Conservation (phyloP, 768 basidiomycete genomes). For the Leccinum aurantiacum region DNA sequence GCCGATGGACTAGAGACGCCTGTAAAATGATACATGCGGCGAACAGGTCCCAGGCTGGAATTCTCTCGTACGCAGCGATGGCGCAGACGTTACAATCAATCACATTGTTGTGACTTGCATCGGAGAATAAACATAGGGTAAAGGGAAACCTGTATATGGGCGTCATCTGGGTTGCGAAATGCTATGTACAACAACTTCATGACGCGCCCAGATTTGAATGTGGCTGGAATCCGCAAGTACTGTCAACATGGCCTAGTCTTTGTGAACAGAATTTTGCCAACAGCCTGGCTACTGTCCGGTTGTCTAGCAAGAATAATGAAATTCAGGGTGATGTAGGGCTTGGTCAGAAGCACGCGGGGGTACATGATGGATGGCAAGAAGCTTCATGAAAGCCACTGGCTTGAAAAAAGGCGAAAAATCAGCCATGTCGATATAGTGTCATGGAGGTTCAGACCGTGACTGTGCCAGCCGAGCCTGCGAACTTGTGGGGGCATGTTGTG, state of each 20-base stretch:
- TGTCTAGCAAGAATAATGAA: too few relatives aligned
- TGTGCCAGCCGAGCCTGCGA: slow-evolving; percentile 31
- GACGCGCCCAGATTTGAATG: neutral
- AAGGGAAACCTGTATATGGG: neutral
- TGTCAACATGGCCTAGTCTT: too few relatives aligned
- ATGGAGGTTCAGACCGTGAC: slow-evolving; percentile 40
- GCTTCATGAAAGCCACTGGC: too few relatives aligned
- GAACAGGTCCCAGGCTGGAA: neutral
- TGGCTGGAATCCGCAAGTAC: too few relatives aligned
- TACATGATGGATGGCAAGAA: neutral
- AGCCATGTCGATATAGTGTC: too few relatives aligned
- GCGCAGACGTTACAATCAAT: neutral
- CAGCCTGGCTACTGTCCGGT: too few relatives aligned
- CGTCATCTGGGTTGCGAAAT: too few relatives aligned
- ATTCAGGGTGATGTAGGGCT: too few relatives aligned
- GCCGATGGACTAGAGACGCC: neutral
- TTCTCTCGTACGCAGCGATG: neutral
- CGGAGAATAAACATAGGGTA: neutral
- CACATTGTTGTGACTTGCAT: neutral
- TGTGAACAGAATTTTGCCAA: too few relatives aligned
- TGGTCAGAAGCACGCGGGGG: neutral
- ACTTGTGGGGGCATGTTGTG: slow-evolving; percentile 20
- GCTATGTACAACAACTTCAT: too few relatives aligned
- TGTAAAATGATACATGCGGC: neutral
- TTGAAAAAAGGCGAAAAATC: too few relatives aligned